Conservation (phyloP, 257 asterid species). For the Datura wrightii region DNA sequence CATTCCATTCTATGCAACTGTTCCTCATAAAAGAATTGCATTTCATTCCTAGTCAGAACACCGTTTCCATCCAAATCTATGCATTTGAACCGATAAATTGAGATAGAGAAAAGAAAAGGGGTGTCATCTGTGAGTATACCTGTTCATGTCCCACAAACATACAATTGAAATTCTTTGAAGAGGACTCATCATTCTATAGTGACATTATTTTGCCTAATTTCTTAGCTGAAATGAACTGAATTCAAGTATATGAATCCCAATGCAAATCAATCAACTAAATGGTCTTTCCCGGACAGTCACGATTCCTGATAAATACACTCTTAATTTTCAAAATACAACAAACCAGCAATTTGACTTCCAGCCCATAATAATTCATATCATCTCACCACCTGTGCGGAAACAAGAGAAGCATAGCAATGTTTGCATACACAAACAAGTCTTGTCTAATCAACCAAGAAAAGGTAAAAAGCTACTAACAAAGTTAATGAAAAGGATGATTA, state of each 20-base stretch:
- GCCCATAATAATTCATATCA: background rate
- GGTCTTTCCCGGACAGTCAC: background rate
- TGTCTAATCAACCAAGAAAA: background rate
- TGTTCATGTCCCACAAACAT: background rate
- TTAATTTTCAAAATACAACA: background rate
- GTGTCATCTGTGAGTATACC: background rate
- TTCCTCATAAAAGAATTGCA: slow-evolving; percentile 98
- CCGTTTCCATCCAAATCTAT: slow-evolving; percentile 98
- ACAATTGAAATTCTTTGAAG: background rate
- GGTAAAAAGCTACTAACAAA: background rate
- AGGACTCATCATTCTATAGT: slow-evolving; percentile 5
- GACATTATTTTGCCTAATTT: background rate
- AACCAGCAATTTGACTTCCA: background rate
- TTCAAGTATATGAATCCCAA: background rate
- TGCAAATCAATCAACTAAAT: slow-evolving; percentile 12
- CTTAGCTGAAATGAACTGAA: slow-evolving; percentile 18
- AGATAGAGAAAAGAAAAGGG: slow-evolving; percentile 20
- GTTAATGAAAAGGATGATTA: background rate
- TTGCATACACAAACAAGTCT: no score
- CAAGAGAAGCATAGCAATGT: no score
- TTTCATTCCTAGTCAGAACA: slow-evolving; percentile 84
- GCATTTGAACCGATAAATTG: slow-evolving; percentile 80
- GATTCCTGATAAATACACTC: background rate
- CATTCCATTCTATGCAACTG: slow-evolving; percentile 99
- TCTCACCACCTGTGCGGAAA: no score